phyloP scores from a whole-genome alignment of 768 basidiomycete genomes.

The Hericium rajendrae region DNA sequence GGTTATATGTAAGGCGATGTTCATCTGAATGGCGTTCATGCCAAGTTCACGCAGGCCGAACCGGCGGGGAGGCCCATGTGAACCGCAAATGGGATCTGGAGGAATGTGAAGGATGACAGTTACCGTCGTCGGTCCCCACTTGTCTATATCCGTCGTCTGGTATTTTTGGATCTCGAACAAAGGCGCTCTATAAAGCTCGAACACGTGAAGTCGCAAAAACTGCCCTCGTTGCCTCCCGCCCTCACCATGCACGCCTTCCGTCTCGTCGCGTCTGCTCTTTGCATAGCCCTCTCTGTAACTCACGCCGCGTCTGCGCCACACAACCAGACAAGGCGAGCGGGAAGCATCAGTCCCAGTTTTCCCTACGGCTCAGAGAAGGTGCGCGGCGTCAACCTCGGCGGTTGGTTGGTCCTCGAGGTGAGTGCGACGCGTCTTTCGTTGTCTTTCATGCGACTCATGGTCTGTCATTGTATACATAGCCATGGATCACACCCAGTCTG shows the following conservation, averaged over 20 bases:
- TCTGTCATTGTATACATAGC: conserved; percentile 23
- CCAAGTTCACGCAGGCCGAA: no score
- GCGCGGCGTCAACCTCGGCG: conserved; percentile 78
- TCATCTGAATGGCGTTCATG: no score
- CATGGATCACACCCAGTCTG: conserved; percentile 72
- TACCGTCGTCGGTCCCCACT: background rate
- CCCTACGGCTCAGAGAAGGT: conserved; percentile 67
- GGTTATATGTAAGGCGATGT: no score
- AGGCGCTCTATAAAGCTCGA: conserved; percentile 10
- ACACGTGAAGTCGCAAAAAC: background rate
- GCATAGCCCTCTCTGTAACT: conserved; percentile 20
- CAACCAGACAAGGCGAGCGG: background rate
- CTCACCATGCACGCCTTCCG: conserved; percentile 9
- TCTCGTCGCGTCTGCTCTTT: conserved; percentile 19
- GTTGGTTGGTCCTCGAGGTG: conserved; percentile 49
- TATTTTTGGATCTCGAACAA: conserved; percentile 1
- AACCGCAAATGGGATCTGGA: no score
- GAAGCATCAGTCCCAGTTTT: conserved; percentile 42
- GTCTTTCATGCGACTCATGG: background rate
- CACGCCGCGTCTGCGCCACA: conserved; percentile 14
- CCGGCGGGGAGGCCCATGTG: no score
- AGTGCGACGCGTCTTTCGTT: conserved; percentile 8
- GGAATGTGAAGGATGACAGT: no score
- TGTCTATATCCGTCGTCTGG: conserved; percentile 6
- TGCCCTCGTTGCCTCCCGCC: background rate